Conservation (phyloP, 2,329 filamentous ascomycete genomes). For the Diaporthe sp. region DNA sequence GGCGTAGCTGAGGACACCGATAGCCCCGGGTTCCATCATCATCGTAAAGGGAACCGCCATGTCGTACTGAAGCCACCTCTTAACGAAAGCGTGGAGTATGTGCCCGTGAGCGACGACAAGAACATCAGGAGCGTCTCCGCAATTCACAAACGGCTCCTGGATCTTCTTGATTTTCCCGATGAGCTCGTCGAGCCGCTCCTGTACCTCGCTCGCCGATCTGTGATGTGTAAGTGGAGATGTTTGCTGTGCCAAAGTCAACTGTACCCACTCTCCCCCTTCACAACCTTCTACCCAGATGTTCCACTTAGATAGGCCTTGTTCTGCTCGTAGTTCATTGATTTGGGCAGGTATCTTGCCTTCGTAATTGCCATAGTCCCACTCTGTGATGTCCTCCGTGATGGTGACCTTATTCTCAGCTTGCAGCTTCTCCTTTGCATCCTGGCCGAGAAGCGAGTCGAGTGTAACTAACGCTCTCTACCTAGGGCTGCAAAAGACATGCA, state of each 20-base stretch:
- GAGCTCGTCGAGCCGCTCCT: constrained; percentile 51
- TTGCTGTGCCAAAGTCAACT: background rate
- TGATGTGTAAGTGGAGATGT: constrained; percentile 33
- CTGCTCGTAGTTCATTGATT: constrained; percentile 57
- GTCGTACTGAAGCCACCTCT: constrained; percentile 53
- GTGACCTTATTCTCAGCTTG: constrained; percentile 47
- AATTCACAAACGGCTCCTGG: constrained; percentile 52
- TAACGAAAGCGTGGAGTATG: constrained; percentile 57
- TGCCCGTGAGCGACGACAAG: constrained; percentile 53
- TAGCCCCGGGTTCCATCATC: constrained; percentile 55
- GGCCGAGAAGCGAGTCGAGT: constrained; percentile 55
- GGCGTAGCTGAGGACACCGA: constrained; percentile 48
- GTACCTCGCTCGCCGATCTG: constrained; percentile 47
- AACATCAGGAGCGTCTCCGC: constrained; percentile 50
- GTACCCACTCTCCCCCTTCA: constrained; percentile 61
- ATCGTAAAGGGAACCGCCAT: constrained; percentile 52
- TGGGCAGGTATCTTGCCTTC: constrained; percentile 62
- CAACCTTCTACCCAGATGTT: constrained; percentile 70
- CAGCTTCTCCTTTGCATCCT: constrained; percentile 31
- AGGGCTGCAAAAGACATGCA: constrained; percentile 60
- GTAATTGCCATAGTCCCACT: constrained; percentile 74
- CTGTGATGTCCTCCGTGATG: constrained; percentile 61
- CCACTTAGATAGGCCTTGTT: constrained; percentile 62
- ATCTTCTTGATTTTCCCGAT: constrained; percentile 52
- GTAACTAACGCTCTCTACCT: constrained; percentile 58